phyloP scores from a whole-genome alignment of 2,329 filamentous ascomycete genomes.

The Epichloe scottii region DNA sequence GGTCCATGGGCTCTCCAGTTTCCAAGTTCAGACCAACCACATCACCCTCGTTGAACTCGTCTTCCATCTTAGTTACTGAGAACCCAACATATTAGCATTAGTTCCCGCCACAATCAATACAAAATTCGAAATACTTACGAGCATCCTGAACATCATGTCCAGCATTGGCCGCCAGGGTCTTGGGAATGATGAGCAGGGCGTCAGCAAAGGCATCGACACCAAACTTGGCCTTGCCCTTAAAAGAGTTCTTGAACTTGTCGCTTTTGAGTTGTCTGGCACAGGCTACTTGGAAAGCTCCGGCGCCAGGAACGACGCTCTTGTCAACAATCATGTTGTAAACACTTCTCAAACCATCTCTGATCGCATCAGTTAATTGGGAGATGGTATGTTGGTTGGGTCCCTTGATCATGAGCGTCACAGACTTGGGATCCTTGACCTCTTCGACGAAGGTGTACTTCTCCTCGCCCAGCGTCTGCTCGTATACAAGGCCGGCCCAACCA shows the following conservation, averaged over 20 bases:
- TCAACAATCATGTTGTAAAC: constrained; percentile 99
- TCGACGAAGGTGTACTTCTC: constrained; percentile 99
- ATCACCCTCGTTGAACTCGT: constrained; percentile 74
- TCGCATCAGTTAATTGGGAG: constrained; percentile 89
- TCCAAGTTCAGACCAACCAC: constrained; percentile 75
- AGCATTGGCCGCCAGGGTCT: constrained; percentile 90
- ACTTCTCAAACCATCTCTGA: constrained; percentile 84
- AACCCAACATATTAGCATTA: background rate
- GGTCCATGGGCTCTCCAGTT: constrained; percentile 90
- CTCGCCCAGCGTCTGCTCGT: constrained; percentile 94
- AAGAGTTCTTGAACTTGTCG: constrained; percentile 73
- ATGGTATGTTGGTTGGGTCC: constrained; percentile 96
- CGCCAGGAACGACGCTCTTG: constrained; percentile 85
- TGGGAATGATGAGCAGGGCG: constrained; percentile 87
- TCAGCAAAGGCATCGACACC: constrained; percentile 93
- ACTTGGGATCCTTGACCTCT: constrained; percentile 97
- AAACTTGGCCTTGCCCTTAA: constrained; percentile 97
- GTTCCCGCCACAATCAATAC: constrained; percentile 9
- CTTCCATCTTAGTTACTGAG: constrained; percentile 71
- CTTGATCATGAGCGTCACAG: constrained; percentile 94
- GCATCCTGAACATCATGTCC: constrained; percentile 96
- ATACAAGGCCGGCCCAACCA: constrained; percentile 91
- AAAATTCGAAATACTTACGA: constrained; percentile 41
- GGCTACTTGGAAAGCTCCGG: constrained; percentile 90
- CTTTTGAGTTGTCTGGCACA: constrained; percentile 79